A percentile compares a stretch with the other conserved stretches of the same genome.
Evolutionary conservation across 148 eudicot genomes (phyloP).

Genomic region (Simmondsia chinensis): DNA sequence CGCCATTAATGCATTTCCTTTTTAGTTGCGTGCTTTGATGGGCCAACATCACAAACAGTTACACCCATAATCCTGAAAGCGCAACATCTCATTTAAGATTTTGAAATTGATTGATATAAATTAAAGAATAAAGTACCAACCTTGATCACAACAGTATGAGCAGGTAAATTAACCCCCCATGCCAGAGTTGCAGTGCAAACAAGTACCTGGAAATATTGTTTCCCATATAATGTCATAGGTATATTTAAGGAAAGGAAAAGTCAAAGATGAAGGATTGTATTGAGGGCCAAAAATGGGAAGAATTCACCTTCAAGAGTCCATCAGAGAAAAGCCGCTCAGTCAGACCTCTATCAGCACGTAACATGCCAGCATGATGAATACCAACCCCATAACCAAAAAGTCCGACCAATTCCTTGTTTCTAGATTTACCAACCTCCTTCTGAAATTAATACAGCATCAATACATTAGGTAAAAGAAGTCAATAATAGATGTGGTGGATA

Average conservation of each 20-base stretch:
- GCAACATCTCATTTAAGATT: background rate
- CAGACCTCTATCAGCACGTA: slow-evolving; percentile 90
- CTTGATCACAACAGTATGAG: slow-evolving; percentile 99
- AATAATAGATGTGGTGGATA: slow-evolving; percentile 3
- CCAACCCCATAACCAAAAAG: slow-evolving; percentile 88
- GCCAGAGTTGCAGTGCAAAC: slow-evolving; percentile 99
- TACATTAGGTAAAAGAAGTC: slow-evolving; percentile 8
- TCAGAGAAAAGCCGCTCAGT: slow-evolving; percentile 93
- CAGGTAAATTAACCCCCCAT: slow-evolving; percentile 99
- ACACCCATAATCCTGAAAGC: no score
- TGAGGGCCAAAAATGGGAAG: background rate
- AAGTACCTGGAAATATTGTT: slow-evolving; percentile 53
- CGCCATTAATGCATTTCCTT: no score
- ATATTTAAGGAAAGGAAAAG: slow-evolving; percentile 1
- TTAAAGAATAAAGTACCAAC: slow-evolving; percentile 24
- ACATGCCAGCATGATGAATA: slow-evolving; percentile 99
- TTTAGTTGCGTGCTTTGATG: no score
- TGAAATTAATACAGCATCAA: slow-evolving; percentile 26
- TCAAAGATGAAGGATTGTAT: background rate
- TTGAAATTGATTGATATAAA: background rate
- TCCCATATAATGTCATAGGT: slow-evolving; percentile 3
- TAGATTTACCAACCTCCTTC: slow-evolving; percentile 85
- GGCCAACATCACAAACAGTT: no score
- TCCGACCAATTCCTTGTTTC: slow-evolving; percentile 84
- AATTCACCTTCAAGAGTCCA: slow-evolving; percentile 63